Percentiles rank a stretch among this genome's conserved stretches.
These are phyloP conservation scores for Firmiana major DNA, from an alignment of 345 rosid species.

Conservation along the genomic window DNA sequence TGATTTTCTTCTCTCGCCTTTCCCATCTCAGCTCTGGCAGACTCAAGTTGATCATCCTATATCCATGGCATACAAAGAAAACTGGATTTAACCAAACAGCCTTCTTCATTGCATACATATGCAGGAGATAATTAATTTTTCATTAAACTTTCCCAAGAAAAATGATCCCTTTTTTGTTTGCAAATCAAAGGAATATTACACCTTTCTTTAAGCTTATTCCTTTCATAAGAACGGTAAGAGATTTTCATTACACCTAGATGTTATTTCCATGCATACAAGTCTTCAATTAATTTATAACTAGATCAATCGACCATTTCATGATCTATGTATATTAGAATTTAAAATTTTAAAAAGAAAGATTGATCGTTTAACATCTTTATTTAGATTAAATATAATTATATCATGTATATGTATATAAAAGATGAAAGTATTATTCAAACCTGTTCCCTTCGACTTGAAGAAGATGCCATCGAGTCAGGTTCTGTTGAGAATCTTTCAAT, in stretches of 20 bases:
- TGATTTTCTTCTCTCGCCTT: conserved; percentile 73
- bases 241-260: no score
- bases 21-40: conserved; percentile 65
- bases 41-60: conserved; percentile 52
- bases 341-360: no score
- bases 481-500: conserved; percentile 1
- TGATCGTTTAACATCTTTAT: background rate
- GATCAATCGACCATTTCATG: background rate
- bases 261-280: background rate
- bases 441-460: conserved; percentile 11
- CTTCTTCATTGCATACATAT: background rate
- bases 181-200: background rate
- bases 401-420: background rate
- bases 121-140: background rate
- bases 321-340: no score
- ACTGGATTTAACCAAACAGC: background rate
- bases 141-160: background rate
- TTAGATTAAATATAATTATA: background rate
- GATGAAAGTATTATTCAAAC: background rate
- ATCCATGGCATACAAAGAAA: background rate
- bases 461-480: conserved; percentile 10
- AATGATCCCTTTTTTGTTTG: background rate
- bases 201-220: background rate
- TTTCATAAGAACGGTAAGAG: background rate
- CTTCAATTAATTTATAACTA: background rate